Conservation (phyloP, 495 filamentous ascomycete species). For the Penicillium daleae region DNA sequence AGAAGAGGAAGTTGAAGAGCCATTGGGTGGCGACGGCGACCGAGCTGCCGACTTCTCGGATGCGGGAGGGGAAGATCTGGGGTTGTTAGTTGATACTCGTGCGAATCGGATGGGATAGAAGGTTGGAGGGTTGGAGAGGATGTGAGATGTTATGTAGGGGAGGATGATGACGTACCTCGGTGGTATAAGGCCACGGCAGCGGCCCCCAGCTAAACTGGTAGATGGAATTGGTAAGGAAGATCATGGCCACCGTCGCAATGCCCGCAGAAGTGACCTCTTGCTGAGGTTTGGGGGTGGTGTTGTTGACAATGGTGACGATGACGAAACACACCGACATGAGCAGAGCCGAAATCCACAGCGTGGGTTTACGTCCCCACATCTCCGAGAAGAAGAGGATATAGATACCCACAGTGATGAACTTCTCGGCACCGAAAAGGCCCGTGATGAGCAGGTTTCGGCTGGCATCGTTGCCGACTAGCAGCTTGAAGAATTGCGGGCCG, state of each 20-base stretch:
- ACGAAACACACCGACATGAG: conserved; percentile 53
- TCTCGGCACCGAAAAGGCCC: conserved; percentile 55
- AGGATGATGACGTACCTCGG: conserved; percentile 36
- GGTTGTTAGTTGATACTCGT: conserved; percentile 8
- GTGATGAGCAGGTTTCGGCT: conserved; percentile 47
- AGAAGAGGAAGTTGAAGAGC: conserved; percentile 57
- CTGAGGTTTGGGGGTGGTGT: conserved; percentile 36
- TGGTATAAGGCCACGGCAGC: conserved; percentile 54
- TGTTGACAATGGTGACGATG: conserved; percentile 48
- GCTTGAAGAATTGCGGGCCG: conserved; percentile 54
- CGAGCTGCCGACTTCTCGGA: conserved; percentile 50
- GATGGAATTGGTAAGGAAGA: conserved; percentile 49
- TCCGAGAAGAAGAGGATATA: conserved; percentile 58
- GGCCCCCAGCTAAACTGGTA: conserved; percentile 58
- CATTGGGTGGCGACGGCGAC: conserved; percentile 50
- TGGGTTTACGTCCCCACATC: conserved; percentile 56
- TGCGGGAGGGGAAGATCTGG: conserved; percentile 52
- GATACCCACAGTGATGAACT: conserved; percentile 48
- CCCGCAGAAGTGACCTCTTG: conserved; percentile 40
- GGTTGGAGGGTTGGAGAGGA: no score
- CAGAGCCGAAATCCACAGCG: conserved; percentile 56
- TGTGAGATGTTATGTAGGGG: no score
- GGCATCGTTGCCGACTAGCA: conserved; percentile 45
- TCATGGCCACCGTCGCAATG: conserved; percentile 52
- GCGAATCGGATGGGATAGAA: no score